Percentiles rank a stretch among this genome's conserved stretches.
Evolutionary conservation across 1,284 basidiomycete species (phyloP).

Genomic region (Fomitopsis schrenkii): DNA sequence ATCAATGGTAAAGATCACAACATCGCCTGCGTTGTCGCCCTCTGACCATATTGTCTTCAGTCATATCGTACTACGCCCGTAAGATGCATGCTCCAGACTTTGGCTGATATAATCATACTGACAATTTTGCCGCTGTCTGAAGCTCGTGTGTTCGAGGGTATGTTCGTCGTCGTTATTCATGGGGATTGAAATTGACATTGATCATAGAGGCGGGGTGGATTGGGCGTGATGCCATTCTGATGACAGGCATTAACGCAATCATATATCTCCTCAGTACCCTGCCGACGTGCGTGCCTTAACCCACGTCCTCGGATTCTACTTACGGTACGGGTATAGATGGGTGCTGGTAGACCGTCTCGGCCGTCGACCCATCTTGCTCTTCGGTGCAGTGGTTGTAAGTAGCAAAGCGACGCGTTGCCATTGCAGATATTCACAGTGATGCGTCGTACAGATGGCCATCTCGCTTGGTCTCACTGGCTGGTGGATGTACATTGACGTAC

Average conservation of each 20-base stretch:
- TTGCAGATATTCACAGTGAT: background rate
- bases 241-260: constrained; percentile 94
- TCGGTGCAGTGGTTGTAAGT: constrained; percentile 82
- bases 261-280: constrained; percentile 85
- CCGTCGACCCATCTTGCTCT: constrained; percentile 85
- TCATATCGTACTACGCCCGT: constrained; percentile 95
- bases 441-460: constrained; percentile 60
- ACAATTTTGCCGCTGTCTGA: constrained; percentile 10
- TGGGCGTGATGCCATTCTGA: constrained; percentile 93
- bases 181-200: constrained; percentile 9
- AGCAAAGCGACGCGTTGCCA: background rate
- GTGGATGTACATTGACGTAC: constrained; percentile 92
- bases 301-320: constrained; percentile 10
- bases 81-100: constrained; percentile 28
- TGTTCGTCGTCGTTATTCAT: constrained; percentile 14
- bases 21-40: background rate
- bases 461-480: constrained; percentile 79
- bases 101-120: constrained; percentile 3
- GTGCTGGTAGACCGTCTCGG: constrained; percentile 94
- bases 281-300: constrained; percentile 57
- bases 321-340: constrained; percentile 57
- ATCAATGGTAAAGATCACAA: constrained; percentile 66
- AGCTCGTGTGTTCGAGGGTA: constrained; percentile 86
- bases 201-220: constrained; percentile 90
- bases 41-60: constrained; percentile 33